A percentile compares a stretch with the other conserved stretches of the same genome.
Conservation (phyloP, 208 protist genomes). For the Acanthamoeba castellanii region DNA sequence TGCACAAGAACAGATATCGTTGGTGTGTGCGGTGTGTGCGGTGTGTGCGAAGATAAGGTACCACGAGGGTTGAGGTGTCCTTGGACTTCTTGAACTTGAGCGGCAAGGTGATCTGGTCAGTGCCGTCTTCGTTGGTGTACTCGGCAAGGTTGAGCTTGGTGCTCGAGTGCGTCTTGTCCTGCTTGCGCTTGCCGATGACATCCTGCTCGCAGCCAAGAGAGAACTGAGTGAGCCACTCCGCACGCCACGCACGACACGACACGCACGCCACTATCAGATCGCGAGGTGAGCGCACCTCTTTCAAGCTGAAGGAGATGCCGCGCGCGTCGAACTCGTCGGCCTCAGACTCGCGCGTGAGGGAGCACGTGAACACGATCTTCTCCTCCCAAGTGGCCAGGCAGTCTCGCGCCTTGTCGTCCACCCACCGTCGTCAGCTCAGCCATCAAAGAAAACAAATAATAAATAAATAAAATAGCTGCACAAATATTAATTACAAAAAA, state of each 20-base stretch:
- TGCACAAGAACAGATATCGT: background rate
- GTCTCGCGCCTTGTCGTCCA: conserved; percentile 12
- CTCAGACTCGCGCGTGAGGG: conserved; percentile 53
- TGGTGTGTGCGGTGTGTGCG: background rate
- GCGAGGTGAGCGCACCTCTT: background rate
- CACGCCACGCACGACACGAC: background rate
- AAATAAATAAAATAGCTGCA: background rate
- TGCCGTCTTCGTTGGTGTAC: conserved; percentile 69
- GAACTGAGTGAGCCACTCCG: background rate
- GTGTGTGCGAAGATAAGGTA: background rate
- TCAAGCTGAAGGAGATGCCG: conserved; percentile 61
- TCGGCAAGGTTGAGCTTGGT: conserved; percentile 67
- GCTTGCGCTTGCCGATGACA: conserved; percentile 69
- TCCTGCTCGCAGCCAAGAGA: background rate
- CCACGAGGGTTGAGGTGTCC: conserved; percentile 63
- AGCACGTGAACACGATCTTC: conserved; percentile 65
- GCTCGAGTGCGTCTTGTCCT: conserved; percentile 56
- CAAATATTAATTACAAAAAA: too few relatives aligned
- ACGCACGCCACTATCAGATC: background rate
- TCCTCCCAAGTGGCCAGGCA: conserved; percentile 63
- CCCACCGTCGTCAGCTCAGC: too few relatives aligned
- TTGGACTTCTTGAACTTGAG: conserved; percentile 73
- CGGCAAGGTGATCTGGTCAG: conserved; percentile 46
- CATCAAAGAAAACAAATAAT: background rate
- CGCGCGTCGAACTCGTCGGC: conserved; percentile 42